Evolutionary conservation across 164 flowering plant species (phyloP).

Genomic region (Saururus chinensis): DNA sequence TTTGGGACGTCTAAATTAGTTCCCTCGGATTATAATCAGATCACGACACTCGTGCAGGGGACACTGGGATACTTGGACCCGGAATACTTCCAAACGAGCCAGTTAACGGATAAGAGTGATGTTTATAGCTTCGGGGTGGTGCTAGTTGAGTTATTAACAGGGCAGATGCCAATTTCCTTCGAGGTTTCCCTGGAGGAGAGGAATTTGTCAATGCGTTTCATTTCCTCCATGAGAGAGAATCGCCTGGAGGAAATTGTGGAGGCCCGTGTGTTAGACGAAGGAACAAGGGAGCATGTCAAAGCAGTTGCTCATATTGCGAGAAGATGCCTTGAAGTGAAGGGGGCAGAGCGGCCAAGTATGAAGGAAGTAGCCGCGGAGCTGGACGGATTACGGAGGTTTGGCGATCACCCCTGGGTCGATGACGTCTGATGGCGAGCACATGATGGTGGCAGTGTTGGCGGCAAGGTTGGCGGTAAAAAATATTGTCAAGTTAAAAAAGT

Average conservation of each 20-base stretch:
- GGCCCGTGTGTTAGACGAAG: background rate
- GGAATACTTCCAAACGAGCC: constrained; percentile 5
- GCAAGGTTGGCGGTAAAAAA: no score
- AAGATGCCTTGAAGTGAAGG: background rate
- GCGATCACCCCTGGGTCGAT: background rate
- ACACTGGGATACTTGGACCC: constrained; percentile 12
- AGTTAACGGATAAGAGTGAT: constrained; percentile 12
- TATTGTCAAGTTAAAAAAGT: no score
- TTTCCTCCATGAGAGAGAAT: constrained; percentile 1
- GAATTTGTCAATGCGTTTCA: background rate
- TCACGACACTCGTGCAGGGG: constrained; percentile 10
- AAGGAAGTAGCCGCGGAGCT: constrained; percentile 2
- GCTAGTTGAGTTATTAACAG: constrained; percentile 10
- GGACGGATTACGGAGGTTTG: constrained; percentile 1
- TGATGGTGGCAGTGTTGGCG: no score
- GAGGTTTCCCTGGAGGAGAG: background rate
- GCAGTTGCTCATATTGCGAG: background rate
- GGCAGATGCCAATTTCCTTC: background rate
- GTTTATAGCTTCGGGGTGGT: constrained; percentile 16
- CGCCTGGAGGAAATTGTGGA: constrained; percentile 1
- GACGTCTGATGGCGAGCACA: no score
- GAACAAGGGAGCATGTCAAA: background rate
- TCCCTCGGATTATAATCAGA: constrained; percentile 3
- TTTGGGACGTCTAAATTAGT: constrained; percentile 9
- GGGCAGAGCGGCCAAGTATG: constrained; percentile 2